Conservation (phyloP, 768 basidiomycete genomes). For the Boletus sp. region DNA sequence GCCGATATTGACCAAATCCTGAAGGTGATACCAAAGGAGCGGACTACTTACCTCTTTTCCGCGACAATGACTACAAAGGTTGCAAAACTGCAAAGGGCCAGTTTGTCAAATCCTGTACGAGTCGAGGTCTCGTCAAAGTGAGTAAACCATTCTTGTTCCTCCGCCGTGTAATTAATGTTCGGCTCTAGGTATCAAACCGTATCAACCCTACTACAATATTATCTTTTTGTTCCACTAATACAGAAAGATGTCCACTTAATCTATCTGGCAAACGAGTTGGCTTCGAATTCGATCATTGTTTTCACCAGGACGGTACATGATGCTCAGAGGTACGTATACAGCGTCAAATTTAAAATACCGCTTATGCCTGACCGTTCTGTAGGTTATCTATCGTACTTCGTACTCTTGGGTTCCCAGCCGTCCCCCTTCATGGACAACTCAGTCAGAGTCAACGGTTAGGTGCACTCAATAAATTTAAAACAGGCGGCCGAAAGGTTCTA, state of each 20-base stretch:
- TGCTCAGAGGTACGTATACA: conserved; percentile 62
- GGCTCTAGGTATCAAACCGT: conserved; percentile 88
- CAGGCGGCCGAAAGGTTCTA: conserved; percentile 84
- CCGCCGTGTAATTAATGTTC: not conserved
- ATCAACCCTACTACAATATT: conserved; percentile 92
- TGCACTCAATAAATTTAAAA: conserved; percentile 92
- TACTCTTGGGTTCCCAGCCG: conserved; percentile 88
- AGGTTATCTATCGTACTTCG: conserved; percentile 89
- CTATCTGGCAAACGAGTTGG: conserved; percentile 83
- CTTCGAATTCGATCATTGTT: conserved; percentile 91
- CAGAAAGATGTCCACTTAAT: conserved; percentile 92
- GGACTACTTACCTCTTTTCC: conserved; percentile 94
- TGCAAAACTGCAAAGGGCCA: conserved; percentile 92
- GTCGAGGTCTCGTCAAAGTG: conserved; percentile 94
- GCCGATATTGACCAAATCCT: conserved; percentile 95
- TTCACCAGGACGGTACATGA: conserved; percentile 97
- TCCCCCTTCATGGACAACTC: conserved; percentile 94
- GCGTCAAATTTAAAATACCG: not conserved
- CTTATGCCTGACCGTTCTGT: not conserved
- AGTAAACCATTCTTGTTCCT: conserved; percentile 24
- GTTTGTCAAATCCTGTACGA: conserved; percentile 88
- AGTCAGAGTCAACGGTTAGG: conserved; percentile 92
- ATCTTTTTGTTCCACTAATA: conserved; percentile 87
- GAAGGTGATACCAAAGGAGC: conserved; percentile 90
- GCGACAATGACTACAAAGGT: conserved; percentile 99